A percentile compares a stretch with the other conserved stretches of the same genome.
Conservation (phyloP, 768 basidiomycete genomes). For the Lyophyllum atratum region DNA sequence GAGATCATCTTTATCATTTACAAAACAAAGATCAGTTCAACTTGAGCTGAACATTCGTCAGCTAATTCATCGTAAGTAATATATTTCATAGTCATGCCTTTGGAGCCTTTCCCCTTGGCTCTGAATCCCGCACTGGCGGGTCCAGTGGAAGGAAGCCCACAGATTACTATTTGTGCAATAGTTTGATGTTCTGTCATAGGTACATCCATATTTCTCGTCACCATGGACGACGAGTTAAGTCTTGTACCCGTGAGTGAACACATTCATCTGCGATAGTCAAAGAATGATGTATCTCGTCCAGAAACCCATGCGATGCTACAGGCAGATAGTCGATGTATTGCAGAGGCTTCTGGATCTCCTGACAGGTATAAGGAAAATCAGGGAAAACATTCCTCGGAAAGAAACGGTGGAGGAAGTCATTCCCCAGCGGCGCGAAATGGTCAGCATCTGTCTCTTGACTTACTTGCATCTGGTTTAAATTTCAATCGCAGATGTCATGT, state of each 20-base stretch:
- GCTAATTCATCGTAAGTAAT: constrained; percentile 31
- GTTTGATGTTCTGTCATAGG: constrained; percentile 9
- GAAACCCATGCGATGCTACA: constrained; percentile 51
- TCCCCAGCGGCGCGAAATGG: constrained; percentile 43
- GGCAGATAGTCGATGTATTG: constrained; percentile 34
- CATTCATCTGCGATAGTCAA: neutral
- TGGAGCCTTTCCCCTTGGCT: neutral
- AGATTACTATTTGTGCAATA: neutral
- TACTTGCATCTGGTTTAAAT: neutral
- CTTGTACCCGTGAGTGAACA: constrained; percentile 43
- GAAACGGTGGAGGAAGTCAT: constrained; percentile 40
- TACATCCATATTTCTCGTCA: constrained; percentile 35
- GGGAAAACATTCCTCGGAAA: constrained; percentile 46
- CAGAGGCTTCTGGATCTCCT: constrained; percentile 44
- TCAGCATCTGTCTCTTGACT: neutral
- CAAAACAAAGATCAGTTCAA: constrained; percentile 36
- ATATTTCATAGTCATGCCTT: neutral
- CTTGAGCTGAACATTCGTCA: constrained; percentile 45
- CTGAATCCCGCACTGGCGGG: neutral
- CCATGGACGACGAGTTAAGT: constrained; percentile 50
- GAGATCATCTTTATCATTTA: constrained; percentile 23
- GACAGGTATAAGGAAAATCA: constrained; percentile 47
- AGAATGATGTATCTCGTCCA: constrained; percentile 12
- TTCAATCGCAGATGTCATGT: constrained; percentile 34
- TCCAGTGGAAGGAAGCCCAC: too few species aligned